Evolutionary conservation across 805 yeast genomes (phyloP), one percentile per base, ranked within the genome.

Genomic region (Candida silvatica): DNA sequence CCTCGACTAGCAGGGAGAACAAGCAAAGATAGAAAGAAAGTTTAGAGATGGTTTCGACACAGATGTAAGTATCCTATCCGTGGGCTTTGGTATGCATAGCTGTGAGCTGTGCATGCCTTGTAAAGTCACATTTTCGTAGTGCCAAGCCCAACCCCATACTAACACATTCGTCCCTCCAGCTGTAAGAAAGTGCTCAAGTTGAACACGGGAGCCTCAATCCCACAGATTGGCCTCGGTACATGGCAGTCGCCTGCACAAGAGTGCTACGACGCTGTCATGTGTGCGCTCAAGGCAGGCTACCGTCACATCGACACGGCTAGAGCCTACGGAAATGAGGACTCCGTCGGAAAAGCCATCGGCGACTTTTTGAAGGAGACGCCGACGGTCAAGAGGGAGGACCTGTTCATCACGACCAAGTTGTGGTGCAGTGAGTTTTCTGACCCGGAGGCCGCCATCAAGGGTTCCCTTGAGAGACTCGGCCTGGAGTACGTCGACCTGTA

Each of bases 281-380:
- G 65, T 23, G 94, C 94, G 6, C 52, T 79, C 39, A 58, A 77
- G 43, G 64, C 66, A 32, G 90, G 90, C 20, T 80, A 80, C 61
- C 69, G 74, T 44, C 94, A 83, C 55, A 77, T 84, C 43, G 94
- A 83, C 56, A 74, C 85, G 17, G 92, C 94, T 22, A 73, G 76
- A 27, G 66, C 67, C 32, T 83, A 82, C 58, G 61, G 66, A 7
- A 81, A 80, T 49, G 90, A 82, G 55, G 75, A 53, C 33, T 58
- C 61, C 61, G 54, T 61, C 73, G 49, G 94, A 22, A 62, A 66
- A 35, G 92, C 79, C 4, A 70, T 80, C 35, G 42, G 48, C 14
- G 66, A 61, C 32, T 45, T 43, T 41, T 20, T 48, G 40, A 22
- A 7, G 7, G 67, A 58, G 36, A 77, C 73, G 34, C 59, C 78